phyloP scores from a whole-genome alignment of 2,329 filamentous ascomycete genomes.

The Trichoderma afroharzianum region DNA sequence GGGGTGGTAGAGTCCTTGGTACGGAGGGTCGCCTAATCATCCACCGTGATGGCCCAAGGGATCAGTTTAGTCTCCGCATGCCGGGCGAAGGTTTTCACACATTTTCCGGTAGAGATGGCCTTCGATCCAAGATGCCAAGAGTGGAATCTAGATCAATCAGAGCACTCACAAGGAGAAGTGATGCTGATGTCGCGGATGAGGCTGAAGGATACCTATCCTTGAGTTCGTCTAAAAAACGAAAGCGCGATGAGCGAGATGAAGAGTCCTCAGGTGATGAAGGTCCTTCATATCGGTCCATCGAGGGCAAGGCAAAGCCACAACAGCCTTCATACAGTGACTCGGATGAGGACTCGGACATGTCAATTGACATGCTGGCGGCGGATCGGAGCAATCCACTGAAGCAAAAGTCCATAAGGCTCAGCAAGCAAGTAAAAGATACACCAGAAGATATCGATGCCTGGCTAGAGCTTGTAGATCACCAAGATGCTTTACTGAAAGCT shows the following conservation, averaged over 20 bases:
- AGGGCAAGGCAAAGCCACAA: slow-evolving; percentile 55
- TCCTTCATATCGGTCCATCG: slow-evolving; percentile 62
- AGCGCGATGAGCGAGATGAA: slow-evolving; percentile 29
- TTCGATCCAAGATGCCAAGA: slow-evolving; percentile 42
- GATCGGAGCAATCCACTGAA: slow-evolving; percentile 45
- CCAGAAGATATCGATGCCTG: slow-evolving; percentile 69
- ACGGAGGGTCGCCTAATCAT: slow-evolving; percentile 58
- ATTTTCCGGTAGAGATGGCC: slow-evolving; percentile 42
- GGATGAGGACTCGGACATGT: slow-evolving; percentile 45
- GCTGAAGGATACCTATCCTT: slow-evolving; percentile 50
- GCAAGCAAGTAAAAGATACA: slow-evolving; percentile 58
- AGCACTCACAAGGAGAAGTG: slow-evolving; percentile 32
- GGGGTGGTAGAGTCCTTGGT: slow-evolving; percentile 69
- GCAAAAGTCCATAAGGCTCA: slow-evolving; percentile 58
- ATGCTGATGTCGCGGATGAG: slow-evolving; percentile 21
- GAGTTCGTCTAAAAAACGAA: slow-evolving; percentile 40
- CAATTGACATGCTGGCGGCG: slow-evolving; percentile 33
- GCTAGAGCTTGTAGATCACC: slow-evolving; percentile 75
- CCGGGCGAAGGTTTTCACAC: slow-evolving; percentile 36
- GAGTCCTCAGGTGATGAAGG: slow-evolving; percentile 45
- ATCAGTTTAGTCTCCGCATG: slow-evolving; percentile 50
- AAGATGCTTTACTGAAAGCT: slow-evolving; percentile 61
- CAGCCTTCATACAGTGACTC: slow-evolving; percentile 47
- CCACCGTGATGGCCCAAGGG: slow-evolving; percentile 58
- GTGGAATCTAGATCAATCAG: slow-evolving; percentile 39